Conservation (phyloP, 2,329 filamentous ascomycete genomes). For the Chaetomiaceae sp. region DNA sequence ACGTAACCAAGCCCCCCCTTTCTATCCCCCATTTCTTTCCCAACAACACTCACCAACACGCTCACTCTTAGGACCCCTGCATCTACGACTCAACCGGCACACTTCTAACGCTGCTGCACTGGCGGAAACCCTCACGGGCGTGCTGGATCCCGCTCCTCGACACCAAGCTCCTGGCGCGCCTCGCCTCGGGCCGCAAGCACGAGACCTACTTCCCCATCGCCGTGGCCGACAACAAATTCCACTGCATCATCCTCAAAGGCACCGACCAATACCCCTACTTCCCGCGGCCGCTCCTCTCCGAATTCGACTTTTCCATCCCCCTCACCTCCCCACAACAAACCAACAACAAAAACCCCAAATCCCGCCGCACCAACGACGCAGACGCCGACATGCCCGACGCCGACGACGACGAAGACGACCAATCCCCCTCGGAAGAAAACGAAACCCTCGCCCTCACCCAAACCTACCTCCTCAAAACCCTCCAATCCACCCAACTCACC, state of each 20-base stretch:
- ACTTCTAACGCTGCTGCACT: slow-evolving; percentile 81
- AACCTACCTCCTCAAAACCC: slow-evolving; percentile 67
- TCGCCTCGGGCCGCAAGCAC: slow-evolving; percentile 77
- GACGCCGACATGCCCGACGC: slow-evolving; percentile 25
- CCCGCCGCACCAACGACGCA: slow-evolving; percentile 26
- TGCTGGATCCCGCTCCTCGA: slow-evolving; percentile 91
- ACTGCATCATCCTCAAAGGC: slow-evolving; percentile 98
- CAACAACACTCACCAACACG: not conserved
- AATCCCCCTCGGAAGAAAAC: slow-evolving; percentile 29
- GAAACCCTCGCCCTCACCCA: slow-evolving; percentile 70
- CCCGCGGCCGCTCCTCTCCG: slow-evolving; percentile 79
- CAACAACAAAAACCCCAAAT: slow-evolving; percentile 23
- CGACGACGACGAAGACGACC: slow-evolving; percentile 21
- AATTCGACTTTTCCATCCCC: slow-evolving; percentile 89
- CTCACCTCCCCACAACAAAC: slow-evolving; percentile 50
- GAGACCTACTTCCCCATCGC: slow-evolving; percentile 95
- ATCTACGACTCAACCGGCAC: slow-evolving; percentile 94
- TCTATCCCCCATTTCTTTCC: not conserved
- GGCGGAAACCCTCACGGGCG: slow-evolving; percentile 79
- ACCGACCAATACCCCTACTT: slow-evolving; percentile 91
- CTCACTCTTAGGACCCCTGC: slow-evolving; percentile 66
- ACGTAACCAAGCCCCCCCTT: slow-evolving; percentile 34
- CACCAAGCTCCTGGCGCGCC: slow-evolving; percentile 74
- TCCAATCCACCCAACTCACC: slow-evolving; percentile 68
- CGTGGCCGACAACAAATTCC: slow-evolving; percentile 85